These are phyloP conservation scores for Durio zibethinus DNA, from an alignment of 345 rosid species.

Conservation along the genomic window DNA sequence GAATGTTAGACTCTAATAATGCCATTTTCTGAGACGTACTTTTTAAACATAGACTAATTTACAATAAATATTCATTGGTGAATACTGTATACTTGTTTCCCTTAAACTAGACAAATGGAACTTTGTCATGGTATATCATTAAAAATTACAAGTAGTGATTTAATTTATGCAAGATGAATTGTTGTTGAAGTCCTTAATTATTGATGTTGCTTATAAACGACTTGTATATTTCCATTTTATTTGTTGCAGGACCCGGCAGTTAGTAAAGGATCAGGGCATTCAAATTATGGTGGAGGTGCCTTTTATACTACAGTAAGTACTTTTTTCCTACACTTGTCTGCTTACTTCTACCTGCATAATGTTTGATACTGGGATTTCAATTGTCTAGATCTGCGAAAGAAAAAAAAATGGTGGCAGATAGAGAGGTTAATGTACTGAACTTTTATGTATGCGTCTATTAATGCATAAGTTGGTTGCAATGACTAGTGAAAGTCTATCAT, in stretches of 20 bases:
- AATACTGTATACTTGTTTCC: neutral
- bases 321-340: constrained; percentile 14
- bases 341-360: neutral
- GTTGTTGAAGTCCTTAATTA: neutral
- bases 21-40: neutral
- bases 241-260: constrained; percentile 39
- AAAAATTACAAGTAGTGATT: neutral
- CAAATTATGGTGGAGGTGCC: constrained; percentile 59
- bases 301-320: constrained; percentile 47
- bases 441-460: neutral
- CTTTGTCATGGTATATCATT: neutral
- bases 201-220: neutral
- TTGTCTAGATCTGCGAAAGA: constrained; percentile 2
- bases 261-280: constrained; percentile 40
- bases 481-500: neutral
- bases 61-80: neutral
- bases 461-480: neutral
- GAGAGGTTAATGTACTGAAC: neutral
- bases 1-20: neutral
- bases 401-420: neutral
- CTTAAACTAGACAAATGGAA: neutral
- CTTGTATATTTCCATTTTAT: constrained; percentile 15
- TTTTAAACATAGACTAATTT: neutral
- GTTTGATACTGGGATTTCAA: neutral
- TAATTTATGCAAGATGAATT: neutral